Evolutionary conservation across 2,329 filamentous ascomycete species (phyloP).

Genomic region (Kalmusia sp.): DNA sequence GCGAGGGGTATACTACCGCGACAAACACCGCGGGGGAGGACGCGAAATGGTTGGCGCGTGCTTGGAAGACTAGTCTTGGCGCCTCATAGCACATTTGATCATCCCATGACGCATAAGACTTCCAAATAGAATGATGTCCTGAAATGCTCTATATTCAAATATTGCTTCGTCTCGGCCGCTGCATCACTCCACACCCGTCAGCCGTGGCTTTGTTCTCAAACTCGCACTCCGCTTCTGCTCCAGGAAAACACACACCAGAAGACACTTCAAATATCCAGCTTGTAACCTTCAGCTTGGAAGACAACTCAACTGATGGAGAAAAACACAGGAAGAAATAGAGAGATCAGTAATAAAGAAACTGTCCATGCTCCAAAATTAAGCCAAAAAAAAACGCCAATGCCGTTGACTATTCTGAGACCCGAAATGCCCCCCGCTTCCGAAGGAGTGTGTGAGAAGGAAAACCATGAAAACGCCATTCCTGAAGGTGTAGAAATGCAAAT

Average conservation of each 20-base stretch:
- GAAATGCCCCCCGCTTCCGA: slow-evolving; percentile 26
- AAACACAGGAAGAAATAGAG: slow-evolving; percentile 8
- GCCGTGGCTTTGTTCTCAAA: no score
- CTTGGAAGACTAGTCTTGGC: slow-evolving; percentile 2
- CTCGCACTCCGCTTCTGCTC: slow-evolving; percentile 1
- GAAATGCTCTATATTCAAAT: slow-evolving; percentile 20
- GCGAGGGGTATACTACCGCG: background rate
- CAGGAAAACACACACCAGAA: background rate
- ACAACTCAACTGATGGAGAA: background rate
- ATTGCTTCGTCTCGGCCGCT: slow-evolving; percentile 12
- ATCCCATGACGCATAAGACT: background rate
- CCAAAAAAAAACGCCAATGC: slow-evolving; percentile 20
- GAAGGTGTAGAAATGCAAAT: slow-evolving; percentile 16
- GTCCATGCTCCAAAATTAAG: slow-evolving; percentile 5
- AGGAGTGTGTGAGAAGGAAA: slow-evolving; percentile 40
- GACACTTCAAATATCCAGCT: background rate
- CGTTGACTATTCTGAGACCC: slow-evolving; percentile 15
- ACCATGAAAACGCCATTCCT: slow-evolving; percentile 29
- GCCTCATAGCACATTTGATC: background rate
- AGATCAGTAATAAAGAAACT: slow-evolving; percentile 6
- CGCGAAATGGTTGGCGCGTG: slow-evolving; percentile 22
- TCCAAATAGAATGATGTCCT: background rate
- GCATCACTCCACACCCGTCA: slow-evolving; percentile 1
- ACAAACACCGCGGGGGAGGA: slow-evolving; percentile 27
- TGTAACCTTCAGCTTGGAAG: background rate